Evolutionary conservation across 2,329 filamentous ascomycete species (phyloP), one percentile per base, ranked within the genome.

Genomic region (Thielaviopsis punctulata): DNA sequence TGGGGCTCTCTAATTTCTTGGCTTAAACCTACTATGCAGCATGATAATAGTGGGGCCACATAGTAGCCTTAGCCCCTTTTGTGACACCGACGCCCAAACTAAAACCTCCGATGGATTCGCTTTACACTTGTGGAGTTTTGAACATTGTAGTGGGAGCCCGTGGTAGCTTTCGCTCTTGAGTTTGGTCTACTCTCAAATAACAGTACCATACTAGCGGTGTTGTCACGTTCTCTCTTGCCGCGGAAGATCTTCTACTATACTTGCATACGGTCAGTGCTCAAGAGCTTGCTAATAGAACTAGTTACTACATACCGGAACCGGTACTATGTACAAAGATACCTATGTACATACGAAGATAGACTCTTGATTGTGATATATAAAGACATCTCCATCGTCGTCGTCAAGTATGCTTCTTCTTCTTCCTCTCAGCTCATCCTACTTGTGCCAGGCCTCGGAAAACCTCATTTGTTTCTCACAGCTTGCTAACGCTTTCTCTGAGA

Each of bases 1-100:
- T n/a, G n/a, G 36, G 13, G 7, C 19, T 41, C 36, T 7, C 3
- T n/a, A 2, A 7, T 9, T 18, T 15, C 4, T n/a, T 9, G 1
- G 2, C 15, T 7, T 3, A 19, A 18, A 41, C 18, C n/a, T 15
- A n/a, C 36, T 41, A 19, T 7, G 2, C n/a, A 5, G n/a, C 36
- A 19, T 41, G n/a, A 3, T 1, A 15, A 24, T 15, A 23, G 8
- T 23, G 36, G 22, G 33, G 18, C 9, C 22, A 24, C 25, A 27
- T 19, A 39, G 39, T 4, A 12, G 47, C 13, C 30, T n/a, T 49
- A 49, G 36, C 48, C 48, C 48, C 48, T 43, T 49, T 49, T 49
- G 48, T 27, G 24, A 21, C 30, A 27, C 36, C 36, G 36, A 41
- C n/a, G n/a, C 7, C 2, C 2, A 15, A 7, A 36, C 13, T 9